Evolutionary conservation across 1,284 basidiomycete genomes (phyloP).

Genomic region (Prillingera fragicola): DNA sequence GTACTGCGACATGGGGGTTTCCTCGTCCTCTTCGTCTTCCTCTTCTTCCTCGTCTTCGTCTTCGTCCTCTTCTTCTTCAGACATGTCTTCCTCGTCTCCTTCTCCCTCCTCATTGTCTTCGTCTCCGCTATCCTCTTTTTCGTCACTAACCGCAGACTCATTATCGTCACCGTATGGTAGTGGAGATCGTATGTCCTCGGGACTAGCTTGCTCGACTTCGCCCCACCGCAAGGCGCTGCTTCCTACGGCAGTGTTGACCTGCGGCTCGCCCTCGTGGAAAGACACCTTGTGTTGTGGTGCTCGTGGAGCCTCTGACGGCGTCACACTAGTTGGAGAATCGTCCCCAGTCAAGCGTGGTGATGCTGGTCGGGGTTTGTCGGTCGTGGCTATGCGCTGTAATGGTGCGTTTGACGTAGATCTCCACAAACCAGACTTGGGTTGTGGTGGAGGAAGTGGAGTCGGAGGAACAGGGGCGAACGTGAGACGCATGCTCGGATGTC

Average conservation of each 20-base stretch:
- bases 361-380: too few species aligned
- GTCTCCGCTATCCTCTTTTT: constrained; percentile 28
- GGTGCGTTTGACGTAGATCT: constrained; percentile 2
- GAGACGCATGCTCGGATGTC: constrained; percentile 42
- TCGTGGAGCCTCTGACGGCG: not conserved
- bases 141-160: too few species aligned
- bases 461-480: constrained; percentile 22
- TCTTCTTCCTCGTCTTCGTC: constrained; percentile 39
- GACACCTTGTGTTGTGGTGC: not conserved
- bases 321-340: not conserved
- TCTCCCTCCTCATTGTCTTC: constrained; percentile 32
- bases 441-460: not conserved
- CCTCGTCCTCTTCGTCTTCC: constrained; percentile 34
- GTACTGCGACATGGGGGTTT: constrained; percentile 36
- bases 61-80: constrained; percentile 32
- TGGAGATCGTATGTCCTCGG: too few species aligned
- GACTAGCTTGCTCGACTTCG: too few species aligned
- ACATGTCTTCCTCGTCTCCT: constrained; percentile 29
- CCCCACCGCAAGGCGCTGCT: too few species aligned
- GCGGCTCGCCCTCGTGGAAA: constrained; percentile 1
- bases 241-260: not conserved
- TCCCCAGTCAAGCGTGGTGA: too few species aligned
- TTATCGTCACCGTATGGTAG: constrained; percentile 18
- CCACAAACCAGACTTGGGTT: too few species aligned
- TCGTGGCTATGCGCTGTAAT: constrained; percentile 1